These are phyloP conservation scores for Fusarium sp. DNA, from an alignment of 2,329 filamentous ascomycete genomes.

Conservation along the genomic window DNA sequence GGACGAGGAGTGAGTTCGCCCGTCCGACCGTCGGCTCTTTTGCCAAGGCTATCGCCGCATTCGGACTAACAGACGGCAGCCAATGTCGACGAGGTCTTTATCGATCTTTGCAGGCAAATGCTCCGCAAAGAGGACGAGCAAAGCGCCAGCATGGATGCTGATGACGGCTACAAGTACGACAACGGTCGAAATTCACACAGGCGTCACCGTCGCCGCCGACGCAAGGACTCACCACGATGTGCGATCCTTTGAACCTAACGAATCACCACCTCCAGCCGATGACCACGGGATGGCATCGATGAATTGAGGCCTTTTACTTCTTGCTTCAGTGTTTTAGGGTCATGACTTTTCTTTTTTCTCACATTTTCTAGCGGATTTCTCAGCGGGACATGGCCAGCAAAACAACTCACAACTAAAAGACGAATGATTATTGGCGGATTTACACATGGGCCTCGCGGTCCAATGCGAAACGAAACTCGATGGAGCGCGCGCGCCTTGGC, in stretches of 20 bases:
- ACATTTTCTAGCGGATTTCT: conserved; percentile 23
- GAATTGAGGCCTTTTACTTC: conserved; percentile 22
- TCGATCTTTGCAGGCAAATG: conserved; percentile 88
- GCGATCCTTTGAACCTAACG: conserved; percentile 58
- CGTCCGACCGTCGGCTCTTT: conserved; percentile 12
- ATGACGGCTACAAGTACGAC: conserved; percentile 62
- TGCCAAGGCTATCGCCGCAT: conserved; percentile 29
- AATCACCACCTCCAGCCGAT: conserved; percentile 8
- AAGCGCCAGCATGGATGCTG: conserved; percentile 50
- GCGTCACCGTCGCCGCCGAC: conserved; percentile 50
- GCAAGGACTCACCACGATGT: conserved; percentile 58
- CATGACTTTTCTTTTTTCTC: conserved; percentile 5
- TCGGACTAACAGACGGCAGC: conserved; percentile 60
- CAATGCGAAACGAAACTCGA: conserved; percentile 31
- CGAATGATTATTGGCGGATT: conserved; percentile 22
- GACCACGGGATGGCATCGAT: conserved; percentile 40
- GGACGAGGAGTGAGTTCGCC: conserved; percentile 74
- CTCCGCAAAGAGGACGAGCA: conserved; percentile 78
- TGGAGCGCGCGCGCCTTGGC: conserved; percentile 13
- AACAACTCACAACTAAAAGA: conserved; percentile 28
- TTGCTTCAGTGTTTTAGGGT: conserved; percentile 18
- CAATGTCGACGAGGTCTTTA: conserved; percentile 93
- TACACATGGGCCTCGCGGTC: conserved; percentile 41
- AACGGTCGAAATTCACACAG: conserved; percentile 46
- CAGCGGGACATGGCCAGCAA: conserved; percentile 29